A percentile compares a stretch with the other conserved stretches of the same genome.
These are phyloP conservation scores for Anastatica hierochuntica DNA, from an alignment of 345 rosid genomes.

Conservation along the genomic window DNA sequence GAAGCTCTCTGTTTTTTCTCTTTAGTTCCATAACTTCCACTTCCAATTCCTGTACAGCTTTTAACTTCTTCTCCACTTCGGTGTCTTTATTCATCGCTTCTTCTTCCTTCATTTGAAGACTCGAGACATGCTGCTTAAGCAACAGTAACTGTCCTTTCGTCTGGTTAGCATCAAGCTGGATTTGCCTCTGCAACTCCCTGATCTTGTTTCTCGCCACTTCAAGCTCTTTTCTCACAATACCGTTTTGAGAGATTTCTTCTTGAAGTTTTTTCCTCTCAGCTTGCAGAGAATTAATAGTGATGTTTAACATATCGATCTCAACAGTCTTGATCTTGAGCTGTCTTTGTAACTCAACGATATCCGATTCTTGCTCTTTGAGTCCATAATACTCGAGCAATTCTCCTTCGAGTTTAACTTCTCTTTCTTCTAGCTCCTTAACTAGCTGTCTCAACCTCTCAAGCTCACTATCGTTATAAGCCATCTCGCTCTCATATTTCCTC, in stretches of 20 bases:
- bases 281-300: conserved; percentile 74
- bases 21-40: conserved; percentile 80
- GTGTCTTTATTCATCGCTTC: conserved; percentile 64
- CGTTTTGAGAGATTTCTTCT: conserved; percentile 52
- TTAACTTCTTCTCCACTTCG: conserved; percentile 64
- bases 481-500: conserved; percentile 48
- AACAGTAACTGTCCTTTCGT: conserved; percentile 81
- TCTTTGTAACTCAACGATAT: conserved; percentile 58
- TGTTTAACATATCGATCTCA: conserved; percentile 86
- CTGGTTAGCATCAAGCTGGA: conserved; percentile 89
- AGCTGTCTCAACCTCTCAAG: conserved; percentile 58
- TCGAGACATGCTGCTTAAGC: conserved; percentile 86
- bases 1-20: conserved; percentile 90
- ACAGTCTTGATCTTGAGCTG: conserved; percentile 92
- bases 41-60: conserved; percentile 63
- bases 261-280: conserved; percentile 85
- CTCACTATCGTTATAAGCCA: conserved; percentile 68
- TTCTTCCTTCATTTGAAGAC: conserved; percentile 75
- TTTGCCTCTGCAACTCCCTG: conserved; percentile 83
- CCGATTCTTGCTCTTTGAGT: conserved; percentile 82
- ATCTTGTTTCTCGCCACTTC: conserved; percentile 72
- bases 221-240: conserved; percentile 53
- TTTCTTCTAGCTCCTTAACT: conserved; percentile 75
- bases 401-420: conserved; percentile 92
- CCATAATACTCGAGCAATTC: conserved; percentile 91